Base-by-base conservation (phyloP, 345 rosid genomes). In the Euphorbia pulcherrima region DNA sequence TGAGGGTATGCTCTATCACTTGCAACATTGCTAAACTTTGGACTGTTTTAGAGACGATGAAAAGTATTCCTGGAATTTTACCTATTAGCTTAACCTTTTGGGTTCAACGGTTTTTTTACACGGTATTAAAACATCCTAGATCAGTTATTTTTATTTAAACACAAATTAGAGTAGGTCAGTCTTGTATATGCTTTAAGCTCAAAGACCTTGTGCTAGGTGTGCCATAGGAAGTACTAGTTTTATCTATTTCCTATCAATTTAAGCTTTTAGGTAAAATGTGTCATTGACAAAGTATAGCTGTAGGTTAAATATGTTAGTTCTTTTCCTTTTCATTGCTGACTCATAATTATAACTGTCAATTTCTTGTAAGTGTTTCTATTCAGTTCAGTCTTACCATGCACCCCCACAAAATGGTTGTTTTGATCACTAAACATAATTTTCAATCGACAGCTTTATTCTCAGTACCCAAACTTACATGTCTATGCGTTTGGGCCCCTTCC, bases 401-500 rank as follows among this genome's bases (percentile, higher is more conserved):
- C 40, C 52, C 27, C 27, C 44, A 39, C 12, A 39, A 33, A 40
- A 29, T 60, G 44, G 44, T 30, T 59, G n/a, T 35, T 33, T 69
- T 23, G 60, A 50, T 69, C 35, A 50, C 18, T 24, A 37, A 50
- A 23, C 12, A 58, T 29, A 11, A 8, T 51, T 30, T 65, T 18
- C 51, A 33, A 27, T 46, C 10, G 46, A 26, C 83, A 92, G 98
- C 84, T 93, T 29, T 79, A 86, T 71, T 28, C 71, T 33, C 79
- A 67, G 58, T 85, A 79, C 72, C 97, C 95, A 20, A 82, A 80
- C 75, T 74, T 93, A 58, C 91, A 70, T 81, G 97, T 90, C 40
- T 89, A 85, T 77, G 74, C 90, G 29, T 90, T 76, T 72, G 97
- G 98, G 29, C 86, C 97, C 17, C 94, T 93, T 72, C 98, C 98